Evolutionary conservation across 1,284 basidiomycete species (phyloP).

Genomic region (Ceratobasidium sp.): DNA sequence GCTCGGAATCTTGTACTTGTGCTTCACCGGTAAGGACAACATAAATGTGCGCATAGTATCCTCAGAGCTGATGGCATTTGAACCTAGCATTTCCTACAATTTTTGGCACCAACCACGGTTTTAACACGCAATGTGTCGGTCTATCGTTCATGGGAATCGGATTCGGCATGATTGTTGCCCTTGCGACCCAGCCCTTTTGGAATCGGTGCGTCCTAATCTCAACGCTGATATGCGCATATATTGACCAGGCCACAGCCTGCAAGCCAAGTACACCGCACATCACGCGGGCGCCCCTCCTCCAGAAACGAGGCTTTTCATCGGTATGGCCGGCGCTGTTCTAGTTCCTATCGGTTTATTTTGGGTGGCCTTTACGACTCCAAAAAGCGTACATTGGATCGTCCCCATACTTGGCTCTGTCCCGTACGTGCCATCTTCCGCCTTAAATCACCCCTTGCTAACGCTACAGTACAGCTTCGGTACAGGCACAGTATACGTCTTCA

Average conservation of each 20-base stretch:
- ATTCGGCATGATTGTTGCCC: constrained; percentile 65
- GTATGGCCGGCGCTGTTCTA: constrained; percentile 70
- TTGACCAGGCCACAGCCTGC: background rate
- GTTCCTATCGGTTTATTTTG: constrained; percentile 73
- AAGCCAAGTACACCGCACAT: constrained; percentile 33
- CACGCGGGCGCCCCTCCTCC: constrained; percentile 59
- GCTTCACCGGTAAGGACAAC: constrained; percentile 29
- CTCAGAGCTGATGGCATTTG: constrained; percentile 52
- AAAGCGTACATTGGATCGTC: constrained; percentile 71
- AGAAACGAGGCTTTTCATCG: constrained; percentile 71
- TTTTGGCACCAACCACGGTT: constrained; percentile 66
- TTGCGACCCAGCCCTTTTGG: constrained; percentile 68
- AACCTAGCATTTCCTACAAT: constrained; percentile 71
- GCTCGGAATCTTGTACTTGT: constrained; percentile 75
- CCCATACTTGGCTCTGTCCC: constrained; percentile 70
- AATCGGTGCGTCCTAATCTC: constrained; percentile 51
- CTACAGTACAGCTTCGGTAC: constrained; percentile 50
- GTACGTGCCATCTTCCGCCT: constrained; percentile 53
- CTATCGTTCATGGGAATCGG: constrained; percentile 76
- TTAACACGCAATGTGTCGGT: constrained; percentile 66
- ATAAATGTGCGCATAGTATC: constrained; percentile 48
- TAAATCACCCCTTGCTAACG: background rate
- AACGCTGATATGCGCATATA: background rate
- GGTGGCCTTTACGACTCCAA: constrained; percentile 75
- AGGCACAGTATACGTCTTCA: constrained; percentile 64